Evolutionary conservation across 2,329 filamentous ascomycete genomes (phyloP), one percentile per base, ranked within the genome.

Genomic region (Clarireedia monteithiana): DNA sequence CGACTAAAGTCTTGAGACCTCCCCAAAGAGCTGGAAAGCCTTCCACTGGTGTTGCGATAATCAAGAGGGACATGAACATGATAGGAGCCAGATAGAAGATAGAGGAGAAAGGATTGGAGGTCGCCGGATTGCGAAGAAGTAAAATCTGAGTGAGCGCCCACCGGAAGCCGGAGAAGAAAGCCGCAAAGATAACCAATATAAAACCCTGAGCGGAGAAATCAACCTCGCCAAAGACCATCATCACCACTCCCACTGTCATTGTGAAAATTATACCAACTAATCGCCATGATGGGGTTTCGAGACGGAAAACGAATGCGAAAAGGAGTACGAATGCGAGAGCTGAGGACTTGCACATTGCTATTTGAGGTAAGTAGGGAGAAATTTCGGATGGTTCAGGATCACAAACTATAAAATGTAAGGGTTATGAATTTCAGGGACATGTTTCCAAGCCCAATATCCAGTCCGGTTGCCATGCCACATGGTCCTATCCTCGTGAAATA

Each of bases 121-220:
- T 99, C 20, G 94, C 91, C 1, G 91, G 91, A 71, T 96, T 95
- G 64, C 91, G 87, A 27, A 97, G 82, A 6, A 99, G 82, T 4
- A 99, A 82, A 58, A 99, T 96, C 69, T 99, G 94, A 0, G 94
- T 97, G n/a, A 99, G 76, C n/a, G 84, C 89, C 94, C 94, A 99
- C 65, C 94, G 86, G 75, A 99, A 96, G 54, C 94, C 94, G 1
- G 91, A 96, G 69, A 96, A 96, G 73, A 95, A 94, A 52, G 91
- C 89, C 12, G 94, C 91, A 0, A 86, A 85, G 71, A 99, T 97
- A 73, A 97, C 88, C 61, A 99, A 85, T 48, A 90, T 73, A 71
- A 99, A 99, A 44, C 94, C 94, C 30, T 89, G 78, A 0, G 86
- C 77, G 64, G 91, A 84, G 73, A 99, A 99, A 50, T 90, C 85